A percentile compares a stretch with the other conserved stretches of the same genome.
Evolutionary conservation across 164 flowering plant genomes (phyloP).

Genomic region (Paratinospora sagittata): DNA sequence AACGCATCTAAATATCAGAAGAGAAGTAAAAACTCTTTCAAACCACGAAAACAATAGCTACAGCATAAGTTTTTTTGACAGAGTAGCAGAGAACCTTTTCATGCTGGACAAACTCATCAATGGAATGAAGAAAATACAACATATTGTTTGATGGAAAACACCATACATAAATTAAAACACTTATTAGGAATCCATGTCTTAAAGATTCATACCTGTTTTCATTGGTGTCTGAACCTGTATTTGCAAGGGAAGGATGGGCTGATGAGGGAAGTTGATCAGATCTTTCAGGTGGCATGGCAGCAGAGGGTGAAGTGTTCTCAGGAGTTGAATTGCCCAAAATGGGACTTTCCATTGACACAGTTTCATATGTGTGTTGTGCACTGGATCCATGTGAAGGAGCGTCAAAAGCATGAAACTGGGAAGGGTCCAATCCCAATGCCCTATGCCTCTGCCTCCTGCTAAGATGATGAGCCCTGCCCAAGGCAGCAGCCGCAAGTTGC

Average conservation of each 20-base stretch:
- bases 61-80: no score
- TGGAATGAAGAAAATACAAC: not conserved
- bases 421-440: conserved; percentile 30
- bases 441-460: conserved; percentile 42
- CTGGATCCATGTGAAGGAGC: conserved; percentile 26
- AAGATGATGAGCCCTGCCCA: conserved; percentile 34
- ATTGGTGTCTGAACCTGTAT: conserved; percentile 11
- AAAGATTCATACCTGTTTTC: conserved; percentile 20
- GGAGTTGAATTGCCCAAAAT: conserved; percentile 16
- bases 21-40: not conserved
- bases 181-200: conserved; percentile 25
- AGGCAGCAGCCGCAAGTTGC: conserved; percentile 48
- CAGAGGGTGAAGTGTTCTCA: conserved; percentile 21
- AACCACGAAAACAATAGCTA: not conserved
- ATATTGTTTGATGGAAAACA: not conserved
- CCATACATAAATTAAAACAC: not conserved
- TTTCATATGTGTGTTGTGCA: conserved; percentile 12
- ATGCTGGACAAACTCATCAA: not conserved
- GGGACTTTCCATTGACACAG: conserved; percentile 18
- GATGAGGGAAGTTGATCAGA: conserved; percentile 18
- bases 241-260: conserved; percentile 12
- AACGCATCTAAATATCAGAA: not conserved
- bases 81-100: no score
- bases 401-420: conserved; percentile 27
- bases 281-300: conserved; percentile 14